Percentiles rank a stretch among this genome's conserved stretches.
phyloP scores from a whole-genome alignment of 306 rosid species.

The Dryas drummondii region DNA sequence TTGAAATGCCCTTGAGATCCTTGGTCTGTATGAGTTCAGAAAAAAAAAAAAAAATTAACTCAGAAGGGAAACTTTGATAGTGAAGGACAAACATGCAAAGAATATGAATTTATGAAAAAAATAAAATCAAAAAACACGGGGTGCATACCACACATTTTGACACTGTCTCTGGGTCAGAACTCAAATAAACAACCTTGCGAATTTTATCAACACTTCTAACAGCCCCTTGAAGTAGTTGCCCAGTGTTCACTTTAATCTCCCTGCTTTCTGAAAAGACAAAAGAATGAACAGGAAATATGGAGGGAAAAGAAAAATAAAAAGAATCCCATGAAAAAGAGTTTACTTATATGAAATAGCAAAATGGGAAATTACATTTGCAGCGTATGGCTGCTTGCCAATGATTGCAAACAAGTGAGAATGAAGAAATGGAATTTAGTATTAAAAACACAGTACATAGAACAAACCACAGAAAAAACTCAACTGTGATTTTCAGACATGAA shows the following conservation, averaged over 20 bases:
- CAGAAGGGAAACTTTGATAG: conserved; percentile 18
- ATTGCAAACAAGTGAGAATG: not conserved
- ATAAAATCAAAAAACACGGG: not conserved
- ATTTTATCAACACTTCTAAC: conserved; percentile 73
- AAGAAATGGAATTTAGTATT: not conserved
- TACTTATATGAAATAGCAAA: not conserved
- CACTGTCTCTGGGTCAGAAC: conserved; percentile 61
- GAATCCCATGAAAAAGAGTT: not conserved
- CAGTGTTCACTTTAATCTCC: conserved; percentile 47
- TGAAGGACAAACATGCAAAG: not conserved
- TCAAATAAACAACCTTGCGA: conserved; percentile 74
- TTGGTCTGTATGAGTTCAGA: conserved; percentile 58
- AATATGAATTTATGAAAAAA: not conserved
- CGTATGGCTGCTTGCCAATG: not conserved
- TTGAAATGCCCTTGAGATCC: conserved; percentile 83
- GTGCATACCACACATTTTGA: conserved; percentile 74
- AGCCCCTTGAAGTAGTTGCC: conserved; percentile 76
- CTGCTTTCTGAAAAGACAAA: conserved; percentile 38
- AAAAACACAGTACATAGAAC: not conserved
- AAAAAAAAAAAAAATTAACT: conserved; percentile 23
- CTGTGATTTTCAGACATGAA: not conserved
- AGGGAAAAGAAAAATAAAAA: not conserved
- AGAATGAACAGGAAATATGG: not conserved
- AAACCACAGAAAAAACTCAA: not conserved
- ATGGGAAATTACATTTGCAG: not conserved